phyloP scores from a whole-genome alignment of 192 early-diverging fungal genomes.

The Geranomyces variabilis region DNA sequence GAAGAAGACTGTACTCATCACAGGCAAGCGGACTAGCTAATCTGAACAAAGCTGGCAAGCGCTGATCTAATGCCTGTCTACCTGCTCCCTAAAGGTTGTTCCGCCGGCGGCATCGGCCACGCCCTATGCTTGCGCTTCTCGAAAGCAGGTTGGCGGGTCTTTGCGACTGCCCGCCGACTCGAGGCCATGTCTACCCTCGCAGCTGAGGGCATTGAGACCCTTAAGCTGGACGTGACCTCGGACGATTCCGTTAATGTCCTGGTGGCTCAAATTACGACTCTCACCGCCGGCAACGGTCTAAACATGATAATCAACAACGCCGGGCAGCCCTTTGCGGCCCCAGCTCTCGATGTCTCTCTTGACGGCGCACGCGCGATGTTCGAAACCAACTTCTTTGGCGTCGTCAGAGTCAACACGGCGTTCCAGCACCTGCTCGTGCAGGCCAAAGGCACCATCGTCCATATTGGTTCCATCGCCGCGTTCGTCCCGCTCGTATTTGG shows the following conservation, averaged over 20 bases:
- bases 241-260: conserved; percentile 3
- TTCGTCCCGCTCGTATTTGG: conserved; percentile 17
- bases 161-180: conserved; percentile 7
- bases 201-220: conserved; percentile 11
- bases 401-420: conserved; percentile 7
- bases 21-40: background rate
- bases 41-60: too few species aligned
- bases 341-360: background rate
- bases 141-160: conserved; percentile 11
- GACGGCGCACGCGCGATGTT: background rate
- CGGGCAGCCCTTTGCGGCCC: conserved; percentile 1
- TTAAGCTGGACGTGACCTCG: background rate
- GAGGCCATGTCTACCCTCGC: background rate
- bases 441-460: conserved; percentile 12
- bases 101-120: conserved; percentile 9
- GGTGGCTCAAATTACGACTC: conserved; percentile 1
- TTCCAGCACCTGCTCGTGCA: conserved; percentile 14
- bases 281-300: background rate
- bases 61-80: too few species aligned
- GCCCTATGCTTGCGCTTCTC: conserved; percentile 4
- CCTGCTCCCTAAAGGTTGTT: background rate
- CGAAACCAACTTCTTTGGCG: conserved; percentile 12
- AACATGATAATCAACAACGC: conserved; percentile 13
- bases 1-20: conserved; percentile 8
- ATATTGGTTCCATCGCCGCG: conserved; percentile 7